Percentiles rank a stretch among this genome's conserved stretches.
phyloP scores from a whole-genome alignment of 2,329 filamentous ascomycete species.

The Epichloe aotearoae region DNA sequence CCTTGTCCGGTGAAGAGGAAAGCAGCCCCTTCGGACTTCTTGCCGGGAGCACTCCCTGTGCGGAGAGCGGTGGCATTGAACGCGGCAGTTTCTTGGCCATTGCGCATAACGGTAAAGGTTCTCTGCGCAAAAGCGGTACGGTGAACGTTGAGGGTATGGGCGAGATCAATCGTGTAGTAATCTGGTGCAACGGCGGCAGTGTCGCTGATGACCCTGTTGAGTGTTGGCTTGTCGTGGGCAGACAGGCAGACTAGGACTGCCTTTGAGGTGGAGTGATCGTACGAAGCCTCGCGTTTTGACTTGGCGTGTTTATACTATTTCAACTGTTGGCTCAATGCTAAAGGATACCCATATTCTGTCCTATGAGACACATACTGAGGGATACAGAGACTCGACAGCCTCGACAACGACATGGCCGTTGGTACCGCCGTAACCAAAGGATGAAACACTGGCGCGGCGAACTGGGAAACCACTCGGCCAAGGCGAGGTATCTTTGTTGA shows the following conservation, averaged over 20 bases:
- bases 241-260: background rate
- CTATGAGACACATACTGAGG: too few species aligned
- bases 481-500: background rate
- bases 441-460: background rate
- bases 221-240: constrained; percentile 2
- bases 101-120: background rate
- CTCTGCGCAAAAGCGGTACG: background rate
- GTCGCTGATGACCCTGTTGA: constrained; percentile 1
- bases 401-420: constrained; percentile 7
- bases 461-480: background rate
- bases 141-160: constrained; percentile 1
- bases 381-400: background rate
- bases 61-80: background rate
- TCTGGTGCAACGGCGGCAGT: background rate
- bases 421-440: constrained; percentile 6
- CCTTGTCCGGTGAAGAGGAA: constrained; percentile 16
- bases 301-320: too few species aligned
- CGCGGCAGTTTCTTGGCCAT: background rate
- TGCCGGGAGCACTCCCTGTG: background rate
- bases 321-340: too few species aligned
- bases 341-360: too few species aligned
- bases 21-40: background rate
- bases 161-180: constrained; percentile 1
- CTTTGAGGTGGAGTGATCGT: too few species aligned
- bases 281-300: too few species aligned